A percentile compares a stretch with the other conserved stretches of the same genome.
phyloP scores from a whole-genome alignment of 225 moss, liverwort and hornwort genomes.

The Rhytidiadelphus loreus region DNA sequence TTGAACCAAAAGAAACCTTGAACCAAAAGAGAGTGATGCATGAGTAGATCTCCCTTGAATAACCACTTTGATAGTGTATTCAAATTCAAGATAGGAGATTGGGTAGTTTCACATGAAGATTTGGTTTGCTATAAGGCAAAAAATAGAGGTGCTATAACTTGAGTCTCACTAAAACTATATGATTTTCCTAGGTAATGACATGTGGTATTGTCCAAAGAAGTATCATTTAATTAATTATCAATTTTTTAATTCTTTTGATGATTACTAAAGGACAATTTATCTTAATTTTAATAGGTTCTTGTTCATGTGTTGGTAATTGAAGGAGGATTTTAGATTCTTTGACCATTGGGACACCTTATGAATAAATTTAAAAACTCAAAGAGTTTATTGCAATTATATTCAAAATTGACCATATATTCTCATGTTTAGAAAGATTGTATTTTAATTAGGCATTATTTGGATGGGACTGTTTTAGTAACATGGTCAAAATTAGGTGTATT shows the following conservation, averaged over 20 bases:
- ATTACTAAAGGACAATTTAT: background rate
- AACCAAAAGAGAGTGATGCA: background rate
- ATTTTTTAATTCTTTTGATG: background rate
- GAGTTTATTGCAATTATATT: background rate
- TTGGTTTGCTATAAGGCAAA: background rate
- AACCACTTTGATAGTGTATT: background rate
- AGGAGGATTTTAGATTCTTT: background rate
- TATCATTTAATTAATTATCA: background rate
- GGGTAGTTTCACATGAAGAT: background rate
- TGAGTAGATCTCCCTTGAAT: background rate
- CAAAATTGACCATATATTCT: background rate
- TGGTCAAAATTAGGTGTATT: background rate
- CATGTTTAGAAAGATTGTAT: background rate
- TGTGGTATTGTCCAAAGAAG: background rate
- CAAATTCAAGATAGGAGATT: background rate
- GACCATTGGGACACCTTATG: background rate
- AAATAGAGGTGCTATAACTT: background rate
- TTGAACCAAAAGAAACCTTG: background rate
- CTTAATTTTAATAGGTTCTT: background rate
- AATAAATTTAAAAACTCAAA: background rate
- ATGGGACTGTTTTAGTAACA: rapidly evolving
- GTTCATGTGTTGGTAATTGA: background rate
- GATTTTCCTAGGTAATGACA: background rate
- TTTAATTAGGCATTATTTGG: background rate
- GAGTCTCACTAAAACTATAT: background rate